Conservation (phyloP, 2,329 filamentous ascomycete species). For the Ophiosphaerella herpotricha region DNA sequence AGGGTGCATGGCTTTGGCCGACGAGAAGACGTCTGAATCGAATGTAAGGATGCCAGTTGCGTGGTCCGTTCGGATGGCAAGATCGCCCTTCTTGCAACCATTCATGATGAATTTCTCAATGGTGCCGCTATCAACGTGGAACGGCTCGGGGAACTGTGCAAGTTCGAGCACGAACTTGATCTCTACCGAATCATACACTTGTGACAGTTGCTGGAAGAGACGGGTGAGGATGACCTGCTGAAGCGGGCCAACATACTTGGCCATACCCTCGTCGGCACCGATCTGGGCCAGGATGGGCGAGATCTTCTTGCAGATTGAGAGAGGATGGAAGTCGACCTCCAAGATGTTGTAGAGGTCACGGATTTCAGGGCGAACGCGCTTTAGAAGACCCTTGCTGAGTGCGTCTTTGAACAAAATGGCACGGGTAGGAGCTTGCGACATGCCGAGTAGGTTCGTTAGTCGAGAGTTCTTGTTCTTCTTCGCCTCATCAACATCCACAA, state of each 20-base stretch:
- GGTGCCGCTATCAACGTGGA: slow-evolving; percentile 85
- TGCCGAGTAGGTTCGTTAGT: slow-evolving; percentile 92
- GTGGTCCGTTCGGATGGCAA: slow-evolving; percentile 95
- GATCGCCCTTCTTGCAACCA: slow-evolving; percentile 98
- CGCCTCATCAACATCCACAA: slow-evolving; percentile 95
- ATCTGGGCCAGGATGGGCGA: slow-evolving; percentile 95
- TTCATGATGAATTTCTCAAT: slow-evolving; percentile 99
- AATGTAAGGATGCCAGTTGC: slow-evolving; percentile 94
- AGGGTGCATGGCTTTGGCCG: slow-evolving; percentile 86
- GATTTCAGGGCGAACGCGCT: slow-evolving; percentile 91
- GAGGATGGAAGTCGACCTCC: slow-evolving; percentile 97
- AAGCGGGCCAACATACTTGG: slow-evolving; percentile 91
- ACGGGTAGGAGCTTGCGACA: slow-evolving; percentile 87
- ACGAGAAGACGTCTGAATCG: slow-evolving; percentile 97
- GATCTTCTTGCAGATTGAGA: slow-evolving; percentile 99
- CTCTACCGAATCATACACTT: slow-evolving; percentile 98
- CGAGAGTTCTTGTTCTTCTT: slow-evolving; percentile 99
- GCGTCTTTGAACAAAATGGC: slow-evolving; percentile 93
- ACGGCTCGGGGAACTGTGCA: slow-evolving; percentile 93
- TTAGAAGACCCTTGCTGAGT: slow-evolving; percentile 89
- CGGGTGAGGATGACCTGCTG: slow-evolving; percentile 98
- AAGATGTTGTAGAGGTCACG: slow-evolving; percentile 97
- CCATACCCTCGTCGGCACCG: slow-evolving; percentile 91
- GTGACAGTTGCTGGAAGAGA: slow-evolving; percentile 97
- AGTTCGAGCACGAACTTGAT: slow-evolving; percentile 91